These are phyloP conservation scores for Postia placenta DNA, from an alignment of 768 basidiomycete genomes.

Conservation along the genomic window DNA sequence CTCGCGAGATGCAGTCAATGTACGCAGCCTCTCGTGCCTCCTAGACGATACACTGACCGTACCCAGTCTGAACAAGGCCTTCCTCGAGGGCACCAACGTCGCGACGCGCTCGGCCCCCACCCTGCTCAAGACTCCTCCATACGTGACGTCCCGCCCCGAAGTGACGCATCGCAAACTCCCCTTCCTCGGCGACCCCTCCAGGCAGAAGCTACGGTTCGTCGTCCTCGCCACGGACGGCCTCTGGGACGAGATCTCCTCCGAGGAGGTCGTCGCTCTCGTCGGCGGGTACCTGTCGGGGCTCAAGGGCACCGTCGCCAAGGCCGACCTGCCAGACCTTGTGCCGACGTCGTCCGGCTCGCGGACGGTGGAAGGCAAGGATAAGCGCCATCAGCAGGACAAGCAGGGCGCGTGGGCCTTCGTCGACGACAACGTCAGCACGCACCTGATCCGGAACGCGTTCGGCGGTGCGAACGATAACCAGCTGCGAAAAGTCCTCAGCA, in stretches of 20 bases:
- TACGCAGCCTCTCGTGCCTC: conserved; percentile 21
- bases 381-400: conserved; percentile 25
- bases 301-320: conserved; percentile 57
- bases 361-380: conserved; percentile 62
- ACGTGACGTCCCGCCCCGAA: conserved; percentile 80
- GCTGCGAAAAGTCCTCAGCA: conserved; percentile 64
- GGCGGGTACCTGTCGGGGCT: conserved; percentile 74
- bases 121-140: conserved; percentile 83
- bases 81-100: conserved; percentile 56
- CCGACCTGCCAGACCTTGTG: conserved; percentile 47
- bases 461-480: conserved; percentile 66
- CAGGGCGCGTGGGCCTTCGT: conserved; percentile 69
- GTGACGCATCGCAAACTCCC: conserved; percentile 71
- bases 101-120: conserved; percentile 54
- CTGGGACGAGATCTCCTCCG: conserved; percentile 54
- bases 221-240: conserved; percentile 84
- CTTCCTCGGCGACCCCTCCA: conserved; percentile 24
- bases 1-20: conserved; percentile 64
- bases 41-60: not conserved
- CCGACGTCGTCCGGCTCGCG: conserved; percentile 47
- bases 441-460: conserved; percentile 87
- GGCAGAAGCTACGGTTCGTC: conserved; percentile 55
- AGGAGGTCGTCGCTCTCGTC: conserved; percentile 84
- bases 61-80: conserved; percentile 53
- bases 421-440: conserved; percentile 74